Evolutionary conservation across 495 filamentous ascomycete species (phyloP), one percentile per base, ranked within the genome.

Genomic region (Neurospora sp.): DNA sequence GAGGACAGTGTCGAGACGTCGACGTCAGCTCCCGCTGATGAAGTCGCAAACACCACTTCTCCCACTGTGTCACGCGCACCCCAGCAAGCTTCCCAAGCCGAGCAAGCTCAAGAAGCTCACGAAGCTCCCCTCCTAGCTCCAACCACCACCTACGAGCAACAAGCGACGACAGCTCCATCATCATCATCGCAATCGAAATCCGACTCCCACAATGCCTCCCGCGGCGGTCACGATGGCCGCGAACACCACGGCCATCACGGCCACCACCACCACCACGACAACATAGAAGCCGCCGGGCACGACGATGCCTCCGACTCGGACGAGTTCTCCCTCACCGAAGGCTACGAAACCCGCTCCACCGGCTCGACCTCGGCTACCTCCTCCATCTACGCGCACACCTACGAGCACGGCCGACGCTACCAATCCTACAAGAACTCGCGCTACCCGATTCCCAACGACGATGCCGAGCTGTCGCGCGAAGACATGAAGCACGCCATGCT

Each of bases 401-500:
- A 80, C 71, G 87, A 89, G 77, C 87, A 91, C 73, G 89, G 89
- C 14, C 84, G 89, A 16, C 83, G 88, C 31, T 91, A 90, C 76
- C 87, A 90, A 70, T 80, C 83, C 62, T 89, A 86, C 75, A 84
- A 72, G 81, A 84, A 87, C 74, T 86, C 87, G 7, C 81, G 80
- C 69, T 90, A 91, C 74, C 77, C 83, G 0, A 79, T 90, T 44
- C 89, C 89, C 6, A 89, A 89, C 75, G 88, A 90, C 75, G 86
- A 89, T 40, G 76, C 79, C 23, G 84, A 87, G 78, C 85, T 86
- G 71, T 78, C 83, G 66, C 81, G 84, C 38, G 83, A 87, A 70
- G 84, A 86, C 70, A 80, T 86, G 75, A 84, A 86, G 78, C 86
- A 80, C 72, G 80, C 79, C 40, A 77, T 81, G 76, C 75, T 83